These are phyloP conservation scores for Mentha longifolia DNA, from an alignment of 257 asterid species.

Conservation along the genomic window DNA sequence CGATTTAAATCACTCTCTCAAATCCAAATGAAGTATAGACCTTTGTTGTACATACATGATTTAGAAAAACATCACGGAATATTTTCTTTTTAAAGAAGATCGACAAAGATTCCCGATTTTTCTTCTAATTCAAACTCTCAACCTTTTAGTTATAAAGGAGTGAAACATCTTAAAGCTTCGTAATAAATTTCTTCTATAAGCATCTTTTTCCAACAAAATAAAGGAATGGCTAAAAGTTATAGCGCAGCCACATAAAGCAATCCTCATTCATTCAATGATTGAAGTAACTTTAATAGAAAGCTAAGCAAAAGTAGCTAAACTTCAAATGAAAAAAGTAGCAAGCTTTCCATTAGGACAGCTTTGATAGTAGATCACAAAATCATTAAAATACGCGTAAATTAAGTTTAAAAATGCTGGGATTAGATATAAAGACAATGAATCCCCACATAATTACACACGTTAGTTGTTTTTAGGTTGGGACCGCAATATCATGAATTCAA, in stretches of 20 bases:
- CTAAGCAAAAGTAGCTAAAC: not conserved
- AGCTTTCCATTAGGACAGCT: not conserved
- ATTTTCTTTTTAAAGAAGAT: too few relatives aligned
- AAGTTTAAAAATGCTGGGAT: too few relatives aligned
- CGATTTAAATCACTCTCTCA: not conserved
- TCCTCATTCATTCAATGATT: not conserved
- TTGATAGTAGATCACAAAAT: too few relatives aligned
- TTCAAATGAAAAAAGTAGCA: not conserved
- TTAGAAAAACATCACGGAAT: too few relatives aligned
- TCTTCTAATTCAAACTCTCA: too few relatives aligned
- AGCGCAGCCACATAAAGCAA: not conserved
- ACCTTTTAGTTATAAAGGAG: too few relatives aligned
- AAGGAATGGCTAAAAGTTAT: not conserved
- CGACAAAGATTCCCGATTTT: too few relatives aligned
- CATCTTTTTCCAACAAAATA: not conserved
- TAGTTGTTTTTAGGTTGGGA: not conserved
- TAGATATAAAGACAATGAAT: too few relatives aligned
- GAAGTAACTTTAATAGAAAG: not conserved
- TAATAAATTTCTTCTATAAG: too few relatives aligned
- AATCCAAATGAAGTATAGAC: not conserved
- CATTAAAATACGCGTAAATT: not conserved
- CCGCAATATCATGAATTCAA: not conserved
- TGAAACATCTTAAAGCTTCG: too few relatives aligned
- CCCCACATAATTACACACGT: not conserved
- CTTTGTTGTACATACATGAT: not conserved